Percentiles rank a stretch among this genome's conserved stretches.
Conservation (phyloP, 768 basidiomycete species). For the Clathrus columnatus region DNA sequence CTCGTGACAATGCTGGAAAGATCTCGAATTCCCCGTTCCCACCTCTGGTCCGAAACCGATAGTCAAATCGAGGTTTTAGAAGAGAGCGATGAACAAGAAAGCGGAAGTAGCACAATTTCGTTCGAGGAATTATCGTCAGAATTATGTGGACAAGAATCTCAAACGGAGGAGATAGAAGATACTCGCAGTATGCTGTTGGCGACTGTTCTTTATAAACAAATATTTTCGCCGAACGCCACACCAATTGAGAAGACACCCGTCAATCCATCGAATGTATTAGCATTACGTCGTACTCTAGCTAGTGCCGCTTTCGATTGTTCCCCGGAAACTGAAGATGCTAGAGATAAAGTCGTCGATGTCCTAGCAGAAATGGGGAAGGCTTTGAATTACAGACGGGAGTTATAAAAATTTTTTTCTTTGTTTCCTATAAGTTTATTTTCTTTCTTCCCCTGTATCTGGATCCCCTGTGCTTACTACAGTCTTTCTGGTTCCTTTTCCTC, state of each 20-base stretch:
- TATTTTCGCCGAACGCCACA: constrained; percentile 36
- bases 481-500: too few relatives aligned
- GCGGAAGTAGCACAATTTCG: constrained; percentile 32
- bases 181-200: constrained; percentile 49
- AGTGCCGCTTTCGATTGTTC: constrained; percentile 36
- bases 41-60: background rate
- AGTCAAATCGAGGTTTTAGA: background rate
- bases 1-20: constrained; percentile 48
- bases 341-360: constrained; percentile 70
- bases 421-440: too few relatives aligned
- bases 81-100: constrained; percentile 15
- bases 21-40: background rate
- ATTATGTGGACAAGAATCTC: constrained; percentile 14
- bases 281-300: constrained; percentile 49
- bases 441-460: too few relatives aligned
- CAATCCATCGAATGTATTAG: constrained; percentile 35
- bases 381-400: background rate
- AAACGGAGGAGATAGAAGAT: constrained; percentile 32
- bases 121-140: constrained; percentile 23
- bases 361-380: constrained; percentile 33
- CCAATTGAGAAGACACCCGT: constrained; percentile 38
- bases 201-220: constrained; percentile 48
- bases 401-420: too few relatives aligned
- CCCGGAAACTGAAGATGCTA: constrained; percentile 55
- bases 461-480: too few relatives aligned